Percentiles rank a stretch among this genome's conserved stretches.
phyloP scores from a whole-genome alignment of 176 grass and related monocot genomes.

The Aegilops sharonensis region DNA sequence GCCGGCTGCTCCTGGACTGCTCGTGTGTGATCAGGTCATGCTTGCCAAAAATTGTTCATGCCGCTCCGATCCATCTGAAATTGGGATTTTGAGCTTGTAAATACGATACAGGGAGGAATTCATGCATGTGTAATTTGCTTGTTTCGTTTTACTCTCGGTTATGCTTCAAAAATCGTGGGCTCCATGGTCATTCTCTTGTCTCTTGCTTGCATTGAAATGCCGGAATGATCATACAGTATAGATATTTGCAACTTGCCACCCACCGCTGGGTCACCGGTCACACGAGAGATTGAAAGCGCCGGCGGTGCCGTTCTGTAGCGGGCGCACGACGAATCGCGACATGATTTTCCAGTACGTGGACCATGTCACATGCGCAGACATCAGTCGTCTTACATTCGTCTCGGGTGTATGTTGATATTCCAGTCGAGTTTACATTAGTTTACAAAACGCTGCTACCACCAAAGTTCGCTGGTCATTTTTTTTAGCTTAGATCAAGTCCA shows the following conservation, averaged over 20 bases:
- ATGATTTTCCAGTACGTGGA: not conserved
- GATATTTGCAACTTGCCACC: not conserved
- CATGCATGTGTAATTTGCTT: not conserved
- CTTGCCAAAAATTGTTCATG: not conserved
- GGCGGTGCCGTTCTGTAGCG: not conserved
- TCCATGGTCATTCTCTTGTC: not conserved
- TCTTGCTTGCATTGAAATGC: not conserved
- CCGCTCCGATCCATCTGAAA: not conserved
- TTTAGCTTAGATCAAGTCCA: too few species aligned
- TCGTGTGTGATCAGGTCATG: not conserved
- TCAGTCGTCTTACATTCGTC: not conserved
- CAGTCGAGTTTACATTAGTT: too few species aligned
- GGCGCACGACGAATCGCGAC: too few species aligned
- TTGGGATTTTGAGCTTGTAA: not conserved
- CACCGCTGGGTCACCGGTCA: not conserved
- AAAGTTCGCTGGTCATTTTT: too few species aligned
- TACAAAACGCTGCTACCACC: too few species aligned
- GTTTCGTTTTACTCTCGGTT: not conserved
- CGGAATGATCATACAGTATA: not conserved
- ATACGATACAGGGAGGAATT: slow-evolving; percentile 6
- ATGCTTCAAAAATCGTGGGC: not conserved
- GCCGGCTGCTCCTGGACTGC: not conserved
- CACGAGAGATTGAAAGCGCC: not conserved
- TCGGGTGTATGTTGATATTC: too few species aligned
- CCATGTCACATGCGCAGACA: not conserved